These are phyloP conservation scores for Colletotrichum viniferum DNA, from an alignment of 2,329 filamentous ascomycete genomes.

Conservation along the genomic window DNA sequence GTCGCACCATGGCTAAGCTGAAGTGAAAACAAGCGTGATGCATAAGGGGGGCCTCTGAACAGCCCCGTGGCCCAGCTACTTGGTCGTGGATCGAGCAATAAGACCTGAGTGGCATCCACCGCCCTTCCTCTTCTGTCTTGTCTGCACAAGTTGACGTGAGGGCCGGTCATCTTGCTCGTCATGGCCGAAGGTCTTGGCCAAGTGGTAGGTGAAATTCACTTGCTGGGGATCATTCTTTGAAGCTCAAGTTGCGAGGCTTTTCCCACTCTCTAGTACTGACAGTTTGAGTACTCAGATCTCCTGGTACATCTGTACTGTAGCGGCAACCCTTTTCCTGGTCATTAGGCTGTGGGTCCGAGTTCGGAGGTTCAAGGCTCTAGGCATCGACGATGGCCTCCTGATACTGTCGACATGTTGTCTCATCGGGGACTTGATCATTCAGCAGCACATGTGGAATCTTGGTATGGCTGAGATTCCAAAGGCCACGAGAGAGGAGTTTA, in stretches of 20 bases:
- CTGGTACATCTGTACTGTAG: slow-evolving; percentile 24
- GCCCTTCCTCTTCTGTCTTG: not conserved
- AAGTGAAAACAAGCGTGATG: not conserved
- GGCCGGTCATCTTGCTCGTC: not conserved
- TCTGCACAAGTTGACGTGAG: not conserved
- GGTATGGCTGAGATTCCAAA: slow-evolving; percentile 29
- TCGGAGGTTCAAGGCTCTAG: slow-evolving; percentile 29
- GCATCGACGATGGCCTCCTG: slow-evolving; percentile 34
- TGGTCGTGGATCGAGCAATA: not conserved
- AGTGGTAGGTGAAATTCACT: slow-evolving; percentile 1
- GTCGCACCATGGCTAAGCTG: not conserved
- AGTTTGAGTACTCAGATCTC: not conserved
- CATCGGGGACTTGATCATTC: slow-evolving; percentile 33
- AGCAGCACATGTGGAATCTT: slow-evolving; percentile 29
- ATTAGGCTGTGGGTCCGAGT: slow-evolving; percentile 32
- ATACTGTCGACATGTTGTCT: slow-evolving; percentile 32
- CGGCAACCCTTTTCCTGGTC: slow-evolving; percentile 29
- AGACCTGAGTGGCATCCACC: slow-evolving; percentile 7
- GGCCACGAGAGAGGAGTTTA: slow-evolving; percentile 26
- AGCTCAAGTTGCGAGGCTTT: not conserved
- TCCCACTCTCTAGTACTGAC: not conserved
- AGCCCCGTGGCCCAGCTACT: not conserved
- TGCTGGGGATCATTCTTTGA: not conserved
- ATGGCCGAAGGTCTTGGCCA: slow-evolving; percentile 13
- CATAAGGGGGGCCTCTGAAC: not conserved